Conservation (phyloP, 768 basidiomycete species). For the Pleurotus djamor region DNA sequence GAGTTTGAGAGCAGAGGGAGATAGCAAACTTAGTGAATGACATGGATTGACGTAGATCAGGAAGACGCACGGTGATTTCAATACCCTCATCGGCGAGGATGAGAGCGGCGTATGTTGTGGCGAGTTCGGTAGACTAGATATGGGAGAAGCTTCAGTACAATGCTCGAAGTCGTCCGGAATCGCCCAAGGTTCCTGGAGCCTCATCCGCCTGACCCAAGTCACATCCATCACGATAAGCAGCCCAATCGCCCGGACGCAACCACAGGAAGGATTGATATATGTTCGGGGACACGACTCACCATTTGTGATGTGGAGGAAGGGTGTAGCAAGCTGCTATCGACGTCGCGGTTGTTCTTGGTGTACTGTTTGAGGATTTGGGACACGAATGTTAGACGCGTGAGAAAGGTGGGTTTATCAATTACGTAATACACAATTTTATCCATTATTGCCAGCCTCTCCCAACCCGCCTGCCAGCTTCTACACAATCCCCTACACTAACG, state of each 20-base stretch:
- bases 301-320: slow-evolving; percentile 1
- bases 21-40: too few species aligned
- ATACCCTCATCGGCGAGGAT: slow-evolving; percentile 97
- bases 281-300: not conserved
- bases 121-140: slow-evolving; percentile 67
- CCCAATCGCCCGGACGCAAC: not conserved
- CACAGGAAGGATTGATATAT: not conserved
- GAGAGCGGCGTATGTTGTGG: slow-evolving; percentile 94
- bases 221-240: not conserved
- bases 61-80: slow-evolving; percentile 87
- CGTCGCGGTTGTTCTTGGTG: not conserved
- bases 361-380: not conserved
- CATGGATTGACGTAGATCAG: too few species aligned
- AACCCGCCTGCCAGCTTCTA: slow-evolving; percentile 66
- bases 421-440: not conserved
- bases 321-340: not conserved
- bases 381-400: not conserved
- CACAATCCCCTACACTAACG: slow-evolving; percentile 85
- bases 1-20: too few species aligned
- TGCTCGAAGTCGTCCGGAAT: too few species aligned
- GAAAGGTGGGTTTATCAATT: not conserved
- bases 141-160: too few species aligned
- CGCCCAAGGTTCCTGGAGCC: not conserved
- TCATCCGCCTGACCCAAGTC: not conserved
- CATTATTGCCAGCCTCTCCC: slow-evolving; percentile 34